Evolutionary conservation across 108 stramenopile genomes (phyloP), one percentile per base, ranked within the genome.

Genomic region (Cylindrotheca closterium): DNA sequence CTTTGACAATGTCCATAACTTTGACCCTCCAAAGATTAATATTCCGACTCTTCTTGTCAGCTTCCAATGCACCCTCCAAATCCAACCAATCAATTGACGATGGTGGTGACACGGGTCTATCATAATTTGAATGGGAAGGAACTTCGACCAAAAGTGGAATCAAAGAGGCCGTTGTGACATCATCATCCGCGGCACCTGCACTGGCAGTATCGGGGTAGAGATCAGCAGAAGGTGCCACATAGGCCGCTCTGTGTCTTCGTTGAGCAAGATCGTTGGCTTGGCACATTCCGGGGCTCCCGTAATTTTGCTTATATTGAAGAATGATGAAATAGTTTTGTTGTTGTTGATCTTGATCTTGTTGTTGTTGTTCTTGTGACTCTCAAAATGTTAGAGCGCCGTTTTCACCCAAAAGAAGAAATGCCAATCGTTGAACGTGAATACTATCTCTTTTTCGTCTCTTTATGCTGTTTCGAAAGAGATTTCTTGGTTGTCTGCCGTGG

Each of bases 161-260:
- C 18, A 57, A 19, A 5, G 63, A 31, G 12, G 58, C 71, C 26
- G 46, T 45, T 29, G 21, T 15, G 21, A 5, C 29, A 55, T 47
- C 32, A 4, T 47, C 53, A 22, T 64, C 68, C 25, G 58, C 47
- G 12, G 19, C 65, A 21, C 1, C 63, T 26, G 65, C 37, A 29
- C 12, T 56, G 21, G 27, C 19, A 47, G 22, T 53, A 21, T 57
- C 63, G 26, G 52, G 62, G 42, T 47, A 23, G 15, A 24, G 23
- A 1, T 21, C 51, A 17, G 42, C 57, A 22, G 74, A 30, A 25
- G 74, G 74, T 55, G 74, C 74, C 49, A 75, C 49, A 30, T 75
- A 75, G 24, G 55, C 56, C 19, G 74, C 52, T 42, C 74, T 59
- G 58, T 75, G 74, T 30, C 74, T 47, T 47, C 74, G 74, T 52